Conservation (phyloP, 1,139 yeast genomes). For the Sugiyamaella neomexicana region DNA sequence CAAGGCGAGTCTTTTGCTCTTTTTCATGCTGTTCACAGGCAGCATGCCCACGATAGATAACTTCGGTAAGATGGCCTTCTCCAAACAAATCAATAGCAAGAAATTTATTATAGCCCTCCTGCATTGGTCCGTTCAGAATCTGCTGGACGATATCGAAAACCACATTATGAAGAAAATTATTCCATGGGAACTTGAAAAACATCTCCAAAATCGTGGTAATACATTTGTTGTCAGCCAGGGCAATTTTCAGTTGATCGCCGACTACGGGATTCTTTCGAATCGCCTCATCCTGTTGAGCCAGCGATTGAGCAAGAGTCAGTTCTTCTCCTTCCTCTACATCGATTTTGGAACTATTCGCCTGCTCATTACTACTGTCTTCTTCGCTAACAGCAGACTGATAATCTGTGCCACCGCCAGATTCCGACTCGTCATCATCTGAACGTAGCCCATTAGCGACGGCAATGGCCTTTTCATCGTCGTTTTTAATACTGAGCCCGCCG, state of each 20-base stretch:
- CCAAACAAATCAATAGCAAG: slow-evolving; percentile 84
- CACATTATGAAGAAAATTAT: slow-evolving; percentile 93
- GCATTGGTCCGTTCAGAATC: slow-evolving; percentile 92
- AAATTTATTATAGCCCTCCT: slow-evolving; percentile 83
- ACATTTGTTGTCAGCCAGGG: slow-evolving; percentile 79
- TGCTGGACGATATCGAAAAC: slow-evolving; percentile 98
- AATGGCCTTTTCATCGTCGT: slow-evolving; percentile 9
- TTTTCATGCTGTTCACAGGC: slow-evolving; percentile 69
- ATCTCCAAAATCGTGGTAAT: slow-evolving; percentile 73
- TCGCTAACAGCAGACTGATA: slow-evolving; percentile 13
- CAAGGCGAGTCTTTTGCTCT: slow-evolving; percentile 65
- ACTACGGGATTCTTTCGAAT: slow-evolving; percentile 74
- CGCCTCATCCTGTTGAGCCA: slow-evolving; percentile 60
- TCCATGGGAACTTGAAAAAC: slow-evolving; percentile 96
- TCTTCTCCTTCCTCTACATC: slow-evolving; percentile 18
- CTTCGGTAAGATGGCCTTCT: slow-evolving; percentile 71
- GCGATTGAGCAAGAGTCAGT: slow-evolving; percentile 15
- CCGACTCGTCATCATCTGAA: slow-evolving; percentile 12
- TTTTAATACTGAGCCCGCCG: slow-evolving; percentile 12
- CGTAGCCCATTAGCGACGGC: slow-evolving; percentile 6
- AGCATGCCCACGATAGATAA: slow-evolving; percentile 80
- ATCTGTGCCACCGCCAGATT: slow-evolving; percentile 13
- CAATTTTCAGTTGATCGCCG: slow-evolving; percentile 86
- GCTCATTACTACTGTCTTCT: slow-evolving; percentile 19
- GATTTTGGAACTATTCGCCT: slow-evolving; percentile 19